Percentiles rank a stretch among this genome's conserved stretches.
These are phyloP conservation scores for Colletotrichum liriopes DNA, from an alignment of 2,329 filamentous ascomycete species.

Conservation along the genomic window DNA sequence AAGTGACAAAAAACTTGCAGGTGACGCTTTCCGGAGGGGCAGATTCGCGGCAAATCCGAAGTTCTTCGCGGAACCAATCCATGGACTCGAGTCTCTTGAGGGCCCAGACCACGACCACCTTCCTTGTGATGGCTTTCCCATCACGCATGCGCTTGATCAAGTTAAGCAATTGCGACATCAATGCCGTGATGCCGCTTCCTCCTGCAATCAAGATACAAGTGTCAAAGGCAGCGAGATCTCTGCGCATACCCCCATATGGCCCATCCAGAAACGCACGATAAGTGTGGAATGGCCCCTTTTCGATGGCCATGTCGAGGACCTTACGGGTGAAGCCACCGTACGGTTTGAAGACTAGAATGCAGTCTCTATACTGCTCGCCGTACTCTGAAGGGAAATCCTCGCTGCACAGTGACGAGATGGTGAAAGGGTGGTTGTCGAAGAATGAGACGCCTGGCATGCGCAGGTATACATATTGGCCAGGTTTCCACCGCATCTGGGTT, in stretches of 20 bases:
- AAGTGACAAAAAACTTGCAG: constrained; percentile 95
- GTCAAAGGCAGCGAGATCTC: constrained; percentile 92
- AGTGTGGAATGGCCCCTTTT: constrained; percentile 90
- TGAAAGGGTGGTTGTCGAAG: constrained; percentile 96
- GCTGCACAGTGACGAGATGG: constrained; percentile 91
- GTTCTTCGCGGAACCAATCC: constrained; percentile 97
- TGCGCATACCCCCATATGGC: constrained; percentile 94
- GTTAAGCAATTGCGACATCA: constrained; percentile 91
- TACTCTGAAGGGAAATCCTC: constrained; percentile 95
- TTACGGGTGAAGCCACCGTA: constrained; percentile 91
- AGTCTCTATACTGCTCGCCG: constrained; percentile 88
- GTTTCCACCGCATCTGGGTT: constrained; percentile 92
- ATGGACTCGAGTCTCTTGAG: constrained; percentile 92
- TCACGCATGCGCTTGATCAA: constrained; percentile 98
- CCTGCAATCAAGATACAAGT: constrained; percentile 94
- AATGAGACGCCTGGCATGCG: constrained; percentile 93
- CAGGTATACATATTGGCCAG: constrained; percentile 95
- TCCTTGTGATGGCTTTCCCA: constrained; percentile 92
- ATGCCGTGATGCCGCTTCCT: constrained; percentile 93
- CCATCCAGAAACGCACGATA: constrained; percentile 95
- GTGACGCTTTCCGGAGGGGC: constrained; percentile 91
- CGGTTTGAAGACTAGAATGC: constrained; percentile 91
- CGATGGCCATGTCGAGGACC: constrained; percentile 85
- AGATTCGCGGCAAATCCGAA: constrained; percentile 90
- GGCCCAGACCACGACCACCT: constrained; percentile 94